Conservation (phyloP, 768 basidiomycete genomes). For the Exidia glandulosa region DNA sequence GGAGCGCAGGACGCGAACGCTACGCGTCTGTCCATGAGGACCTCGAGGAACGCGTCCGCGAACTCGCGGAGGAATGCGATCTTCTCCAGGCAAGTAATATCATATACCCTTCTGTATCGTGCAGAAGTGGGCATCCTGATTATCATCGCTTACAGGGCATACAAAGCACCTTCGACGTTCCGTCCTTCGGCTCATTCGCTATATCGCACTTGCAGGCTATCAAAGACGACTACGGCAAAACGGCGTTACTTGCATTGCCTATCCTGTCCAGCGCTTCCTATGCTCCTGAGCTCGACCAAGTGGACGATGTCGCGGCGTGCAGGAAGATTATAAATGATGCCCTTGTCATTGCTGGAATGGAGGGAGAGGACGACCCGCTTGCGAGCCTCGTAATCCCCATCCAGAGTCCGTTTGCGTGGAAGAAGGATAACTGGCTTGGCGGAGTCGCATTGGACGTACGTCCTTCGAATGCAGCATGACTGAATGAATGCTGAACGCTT, state of each 20-base stretch:
- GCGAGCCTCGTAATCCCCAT: slow-evolving; percentile 32
- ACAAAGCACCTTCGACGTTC: slow-evolving; percentile 37
- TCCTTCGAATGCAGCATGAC: slow-evolving; percentile 8
- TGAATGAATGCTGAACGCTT: slow-evolving; percentile 1
- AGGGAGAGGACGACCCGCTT: neutral
- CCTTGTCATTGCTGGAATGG: slow-evolving; percentile 39
- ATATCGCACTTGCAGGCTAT: slow-evolving; percentile 45
- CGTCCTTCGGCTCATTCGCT: slow-evolving; percentile 56
- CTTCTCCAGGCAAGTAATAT: slow-evolving; percentile 45
- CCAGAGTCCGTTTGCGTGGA: slow-evolving; percentile 34
- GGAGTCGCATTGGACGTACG: slow-evolving; percentile 16
- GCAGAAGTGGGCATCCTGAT: neutral
- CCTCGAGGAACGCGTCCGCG: slow-evolving; percentile 58
- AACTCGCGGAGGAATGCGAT: slow-evolving; percentile 66
- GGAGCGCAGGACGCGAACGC: neutral
- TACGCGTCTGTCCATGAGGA: neutral
- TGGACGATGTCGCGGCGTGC: slow-evolving; percentile 22
- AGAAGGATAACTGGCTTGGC: slow-evolving; percentile 18
- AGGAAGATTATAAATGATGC: slow-evolving; percentile 51
- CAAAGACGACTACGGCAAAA: slow-evolving; percentile 57
- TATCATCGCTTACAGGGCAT: slow-evolving; percentile 39
- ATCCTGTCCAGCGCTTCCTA: slow-evolving; percentile 35
- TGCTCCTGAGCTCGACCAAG: slow-evolving; percentile 20
- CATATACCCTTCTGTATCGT: neutral
- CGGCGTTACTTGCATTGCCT: slow-evolving; percentile 46